Evolutionary conservation across 202 grass and related monocot genomes (phyloP).

Genomic region (Schoenoplectus tabernaemontani): DNA sequence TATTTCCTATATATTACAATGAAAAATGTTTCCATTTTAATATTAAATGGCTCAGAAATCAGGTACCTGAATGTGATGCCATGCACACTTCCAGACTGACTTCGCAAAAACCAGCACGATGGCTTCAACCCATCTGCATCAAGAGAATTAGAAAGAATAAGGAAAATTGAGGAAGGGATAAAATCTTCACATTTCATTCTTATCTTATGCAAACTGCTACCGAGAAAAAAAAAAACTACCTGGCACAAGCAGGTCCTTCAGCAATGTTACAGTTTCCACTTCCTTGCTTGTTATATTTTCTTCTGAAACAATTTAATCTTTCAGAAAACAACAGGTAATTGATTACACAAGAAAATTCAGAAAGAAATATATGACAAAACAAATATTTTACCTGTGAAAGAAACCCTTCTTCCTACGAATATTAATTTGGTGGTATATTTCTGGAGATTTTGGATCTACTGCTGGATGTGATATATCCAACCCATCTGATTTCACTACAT

Average conservation of each 20-base stretch:
- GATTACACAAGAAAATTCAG: background rate
- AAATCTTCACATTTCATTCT: constrained; percentile 14
- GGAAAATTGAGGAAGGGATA: constrained; percentile 5
- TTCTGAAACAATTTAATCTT: constrained; percentile 35
- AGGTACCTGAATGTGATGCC: constrained; percentile 88
- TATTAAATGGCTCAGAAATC: background rate
- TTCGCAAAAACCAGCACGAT: constrained; percentile 85
- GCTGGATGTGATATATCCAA: constrained; percentile 86
- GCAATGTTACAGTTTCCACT: constrained; percentile 43
- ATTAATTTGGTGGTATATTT: constrained; percentile 88
- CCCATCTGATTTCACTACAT: constrained; percentile 78
- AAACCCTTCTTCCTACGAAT: constrained; percentile 45
- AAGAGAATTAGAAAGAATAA: background rate
- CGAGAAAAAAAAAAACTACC: constrained; percentile 31
- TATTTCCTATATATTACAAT: constrained; percentile 17
- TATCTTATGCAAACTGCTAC: constrained; percentile 4
- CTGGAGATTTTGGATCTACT: constrained; percentile 60
- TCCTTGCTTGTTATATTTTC: constrained; percentile 38
- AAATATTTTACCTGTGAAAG: constrained; percentile 58
- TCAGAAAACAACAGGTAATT: background rate
- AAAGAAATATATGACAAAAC: constrained; percentile 12
- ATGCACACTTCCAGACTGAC: constrained; percentile 79
- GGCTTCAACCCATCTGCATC: constrained; percentile 83
- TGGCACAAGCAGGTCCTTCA: constrained; percentile 72
- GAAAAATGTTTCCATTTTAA: background rate